These are phyloP conservation scores for Litsea cubeba DNA, from an alignment of 164 flowering plant genomes.

Conservation along the genomic window DNA sequence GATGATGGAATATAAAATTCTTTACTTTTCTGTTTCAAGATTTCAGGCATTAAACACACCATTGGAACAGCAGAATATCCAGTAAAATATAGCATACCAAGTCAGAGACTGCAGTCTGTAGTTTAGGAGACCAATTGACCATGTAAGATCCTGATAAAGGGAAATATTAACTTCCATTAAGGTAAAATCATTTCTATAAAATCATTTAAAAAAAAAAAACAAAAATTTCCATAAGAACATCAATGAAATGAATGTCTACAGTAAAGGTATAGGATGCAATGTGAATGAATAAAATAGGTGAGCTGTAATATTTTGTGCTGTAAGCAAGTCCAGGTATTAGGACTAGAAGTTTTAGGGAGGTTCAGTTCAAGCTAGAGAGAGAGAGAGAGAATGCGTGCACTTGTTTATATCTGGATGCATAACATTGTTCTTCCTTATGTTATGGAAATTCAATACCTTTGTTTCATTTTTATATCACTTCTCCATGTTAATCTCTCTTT, in stretches of 20 bases:
- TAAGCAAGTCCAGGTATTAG: too few relatives aligned
- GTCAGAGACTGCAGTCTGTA: slow-evolving; percentile 96
- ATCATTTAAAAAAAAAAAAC: too few relatives aligned
- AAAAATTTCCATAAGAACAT: not conserved
- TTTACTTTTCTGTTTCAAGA: not conserved
- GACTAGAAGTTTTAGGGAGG: too few relatives aligned
- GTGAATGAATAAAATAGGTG: not conserved
- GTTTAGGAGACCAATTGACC: slow-evolving; percentile 97
- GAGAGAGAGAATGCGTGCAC: too few relatives aligned
- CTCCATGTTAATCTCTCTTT: too few relatives aligned
- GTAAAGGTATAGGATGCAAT: not conserved
- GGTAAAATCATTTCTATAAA: not conserved
- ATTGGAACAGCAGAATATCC: not conserved
- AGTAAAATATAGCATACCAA: slow-evolving; percentile 47
- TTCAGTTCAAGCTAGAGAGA: too few relatives aligned
- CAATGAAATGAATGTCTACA: not conserved
- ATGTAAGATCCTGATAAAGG: slow-evolving; percentile 77
- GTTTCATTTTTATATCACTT: too few relatives aligned
- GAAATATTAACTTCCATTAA: not conserved
- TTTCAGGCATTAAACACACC: not conserved
- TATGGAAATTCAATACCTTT: too few relatives aligned
- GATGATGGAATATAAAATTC: too few relatives aligned
- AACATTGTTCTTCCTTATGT: too few relatives aligned
- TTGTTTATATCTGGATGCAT: too few relatives aligned
- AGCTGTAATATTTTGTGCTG: too few relatives aligned